phyloP scores from a whole-genome alignment of 1,284 basidiomycete genomes.

The Microbotryum intermedium region DNA sequence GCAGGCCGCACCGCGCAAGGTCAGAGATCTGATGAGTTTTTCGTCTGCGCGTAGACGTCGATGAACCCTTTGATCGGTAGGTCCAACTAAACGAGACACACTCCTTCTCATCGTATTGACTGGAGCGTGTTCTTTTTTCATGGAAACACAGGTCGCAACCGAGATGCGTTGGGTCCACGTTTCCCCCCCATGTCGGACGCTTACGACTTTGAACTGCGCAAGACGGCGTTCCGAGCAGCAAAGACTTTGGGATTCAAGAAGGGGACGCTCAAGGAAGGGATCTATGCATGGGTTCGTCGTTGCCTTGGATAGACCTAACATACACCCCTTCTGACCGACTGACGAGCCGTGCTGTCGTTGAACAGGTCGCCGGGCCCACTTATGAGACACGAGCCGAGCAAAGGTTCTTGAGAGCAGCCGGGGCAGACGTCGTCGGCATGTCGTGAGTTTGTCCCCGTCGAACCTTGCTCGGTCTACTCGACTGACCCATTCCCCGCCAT shows the following conservation, averaged over 20 bases:
- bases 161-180: constrained; percentile 30
- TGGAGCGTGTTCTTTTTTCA: too few species aligned
- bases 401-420: constrained; percentile 25
- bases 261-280: constrained; percentile 26
- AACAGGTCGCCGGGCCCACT: constrained; percentile 27
- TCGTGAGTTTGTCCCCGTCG: background rate
- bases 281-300: constrained; percentile 28
- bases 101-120: too few species aligned
- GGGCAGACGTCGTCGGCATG: constrained; percentile 35
- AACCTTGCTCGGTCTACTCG: background rate
- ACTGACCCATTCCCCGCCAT: background rate
- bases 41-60: constrained; percentile 9
- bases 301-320: background rate
- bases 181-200: constrained; percentile 36
- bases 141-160: constrained; percentile 11
- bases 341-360: background rate
- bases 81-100: background rate
- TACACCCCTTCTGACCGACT: background rate
- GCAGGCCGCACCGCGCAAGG: background rate
- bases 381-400: constrained; percentile 34
- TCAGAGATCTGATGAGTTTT: background rate
- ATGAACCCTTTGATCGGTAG: constrained; percentile 31
- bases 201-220: constrained; percentile 32
- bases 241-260: constrained; percentile 17
- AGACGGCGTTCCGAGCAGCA: constrained; percentile 22